A percentile compares a stretch with the other conserved stretches of the same genome.
Evolutionary conservation across 1,284 basidiomycete genomes (phyloP).

Genomic region (Trichosporon asahii): DNA sequence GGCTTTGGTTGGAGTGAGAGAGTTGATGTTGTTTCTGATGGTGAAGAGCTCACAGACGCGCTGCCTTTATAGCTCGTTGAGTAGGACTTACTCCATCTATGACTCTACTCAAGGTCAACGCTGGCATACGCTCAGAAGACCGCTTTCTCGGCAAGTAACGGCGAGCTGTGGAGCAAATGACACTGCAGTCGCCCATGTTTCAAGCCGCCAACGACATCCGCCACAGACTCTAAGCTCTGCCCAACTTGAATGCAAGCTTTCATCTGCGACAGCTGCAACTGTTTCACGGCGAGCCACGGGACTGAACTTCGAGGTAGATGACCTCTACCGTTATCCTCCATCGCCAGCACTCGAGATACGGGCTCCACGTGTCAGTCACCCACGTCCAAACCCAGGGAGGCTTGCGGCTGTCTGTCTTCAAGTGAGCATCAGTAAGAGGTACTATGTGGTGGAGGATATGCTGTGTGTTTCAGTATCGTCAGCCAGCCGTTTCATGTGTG

Average conservation of each 20-base stretch:
- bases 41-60: neutral
- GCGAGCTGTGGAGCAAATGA: neutral
- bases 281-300: neutral
- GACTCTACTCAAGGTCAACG: too few relatives aligned
- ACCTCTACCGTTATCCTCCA: neutral
- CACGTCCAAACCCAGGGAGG: too few relatives aligned
- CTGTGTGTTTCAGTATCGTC: neutral
- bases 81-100: neutral
- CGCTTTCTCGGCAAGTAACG: neutral
- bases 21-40: neutral
- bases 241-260: neutral
- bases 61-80: neutral
- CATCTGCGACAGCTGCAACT: neutral
- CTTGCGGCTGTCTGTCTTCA: too few relatives aligned
- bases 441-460: too few relatives aligned
- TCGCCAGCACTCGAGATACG: neutral
- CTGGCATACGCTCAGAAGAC: too few relatives aligned
- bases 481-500: neutral
- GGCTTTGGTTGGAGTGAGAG: neutral
- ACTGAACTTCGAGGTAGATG: neutral
- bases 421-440: too few relatives aligned
- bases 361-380: too few relatives aligned
- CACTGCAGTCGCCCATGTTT: neutral
- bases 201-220: neutral
- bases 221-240: neutral